A percentile compares a stretch with the other conserved stretches of the same genome.
phyloP scores from a whole-genome alignment of 805 yeast species.

The Spathaspora sp. region DNA sequence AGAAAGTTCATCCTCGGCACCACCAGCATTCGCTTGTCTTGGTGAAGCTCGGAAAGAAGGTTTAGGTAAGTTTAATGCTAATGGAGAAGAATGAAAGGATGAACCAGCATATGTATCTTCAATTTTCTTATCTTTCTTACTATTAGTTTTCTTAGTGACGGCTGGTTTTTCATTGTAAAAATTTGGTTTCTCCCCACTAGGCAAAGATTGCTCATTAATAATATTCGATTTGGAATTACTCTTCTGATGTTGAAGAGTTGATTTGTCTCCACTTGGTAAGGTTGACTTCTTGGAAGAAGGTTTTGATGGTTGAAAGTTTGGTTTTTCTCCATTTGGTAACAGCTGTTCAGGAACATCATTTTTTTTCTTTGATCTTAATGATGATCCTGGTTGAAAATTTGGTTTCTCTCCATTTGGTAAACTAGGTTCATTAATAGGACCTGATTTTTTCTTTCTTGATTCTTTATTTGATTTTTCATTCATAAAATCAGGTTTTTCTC shows the following conservation, averaged over 20 bases:
- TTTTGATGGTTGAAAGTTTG: background rate
- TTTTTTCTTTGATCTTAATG: background rate
- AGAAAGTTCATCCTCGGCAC: slow-evolving; percentile 4
- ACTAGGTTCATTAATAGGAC: background rate
- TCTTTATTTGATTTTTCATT: slow-evolving; percentile 7
- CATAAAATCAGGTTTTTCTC: slow-evolving; percentile 26
- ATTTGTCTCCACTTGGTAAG: background rate
- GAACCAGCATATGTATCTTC: slow-evolving; percentile 51
- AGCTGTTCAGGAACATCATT: background rate
- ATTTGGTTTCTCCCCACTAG: slow-evolving; percentile 27
- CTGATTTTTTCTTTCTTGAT: slow-evolving; percentile 5
- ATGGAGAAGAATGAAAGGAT: slow-evolving; percentile 54
- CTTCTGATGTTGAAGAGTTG: slow-evolving; percentile 7
- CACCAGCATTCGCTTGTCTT: slow-evolving; percentile 8
- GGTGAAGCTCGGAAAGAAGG: slow-evolving; percentile 44
- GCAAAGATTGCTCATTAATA: slow-evolving; percentile 13
- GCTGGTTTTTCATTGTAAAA: slow-evolving; percentile 9
- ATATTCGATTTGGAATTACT: background rate
- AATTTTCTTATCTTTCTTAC: slow-evolving; percentile 8
- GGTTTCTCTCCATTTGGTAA: background rate
- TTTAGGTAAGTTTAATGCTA: slow-evolving; percentile 52
- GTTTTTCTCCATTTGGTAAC: slow-evolving; percentile 3
- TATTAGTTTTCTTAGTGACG: slow-evolving; percentile 3
- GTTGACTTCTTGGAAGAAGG: background rate
- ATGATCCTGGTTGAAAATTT: background rate